Conservation (phyloP, 352 stramenopile genomes). For the Pythium aristosporum region DNA sequence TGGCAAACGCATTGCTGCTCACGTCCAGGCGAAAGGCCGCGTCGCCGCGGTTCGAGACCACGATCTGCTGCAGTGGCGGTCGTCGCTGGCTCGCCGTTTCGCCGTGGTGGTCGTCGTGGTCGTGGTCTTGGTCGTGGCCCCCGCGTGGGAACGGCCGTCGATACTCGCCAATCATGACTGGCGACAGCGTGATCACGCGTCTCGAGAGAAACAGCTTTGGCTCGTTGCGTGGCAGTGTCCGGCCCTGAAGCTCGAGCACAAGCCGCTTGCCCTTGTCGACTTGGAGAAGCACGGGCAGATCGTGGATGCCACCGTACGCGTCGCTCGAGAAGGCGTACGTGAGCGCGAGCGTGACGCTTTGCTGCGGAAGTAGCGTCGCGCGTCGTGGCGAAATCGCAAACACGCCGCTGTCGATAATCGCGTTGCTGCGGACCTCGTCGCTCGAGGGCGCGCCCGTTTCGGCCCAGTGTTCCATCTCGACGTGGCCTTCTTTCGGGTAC, state of each 20-base stretch:
- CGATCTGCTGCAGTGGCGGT: conserved; percentile 67
- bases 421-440: conserved; percentile 68
- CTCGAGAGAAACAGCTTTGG: conserved; percentile 71
- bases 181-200: conserved; percentile 56
- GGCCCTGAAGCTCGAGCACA: conserved; percentile 80
- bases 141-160: conserved; percentile 20
- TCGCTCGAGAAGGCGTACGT: conserved; percentile 71
- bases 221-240: conserved; percentile 61
- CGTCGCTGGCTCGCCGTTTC: not conserved
- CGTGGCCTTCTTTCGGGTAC: conserved; percentile 89
- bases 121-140: not conserved
- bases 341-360: conserved; percentile 65
- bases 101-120: not conserved
- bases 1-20: conserved; percentile 47
- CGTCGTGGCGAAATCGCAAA: conserved; percentile 57
- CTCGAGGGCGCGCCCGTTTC: conserved; percentile 85
- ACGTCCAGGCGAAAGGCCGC: conserved; percentile 68
- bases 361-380: conserved; percentile 51
- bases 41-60: conserved; percentile 77
- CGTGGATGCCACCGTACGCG: conserved; percentile 79
- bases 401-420: conserved; percentile 80
- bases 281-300: conserved; percentile 84
- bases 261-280: conserved; percentile 91
- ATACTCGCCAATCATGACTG: conserved; percentile 75
- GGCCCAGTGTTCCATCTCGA: conserved; percentile 94